Conservation (phyloP, 202 grass and related monocot species). For the Brachypodium distachyon region DNA sequence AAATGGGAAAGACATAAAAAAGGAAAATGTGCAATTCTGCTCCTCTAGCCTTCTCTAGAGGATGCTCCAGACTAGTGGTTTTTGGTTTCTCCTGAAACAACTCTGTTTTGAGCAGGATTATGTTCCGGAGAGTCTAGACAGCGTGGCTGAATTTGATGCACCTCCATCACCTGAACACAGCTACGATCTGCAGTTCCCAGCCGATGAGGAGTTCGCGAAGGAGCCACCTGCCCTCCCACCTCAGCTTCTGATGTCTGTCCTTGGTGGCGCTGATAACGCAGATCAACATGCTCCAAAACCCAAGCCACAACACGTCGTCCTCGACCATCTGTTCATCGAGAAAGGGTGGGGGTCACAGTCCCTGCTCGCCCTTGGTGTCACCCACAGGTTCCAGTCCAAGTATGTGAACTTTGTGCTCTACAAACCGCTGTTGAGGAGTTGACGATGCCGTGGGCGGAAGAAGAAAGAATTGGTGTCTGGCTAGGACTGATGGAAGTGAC, state of each 20-base stretch:
- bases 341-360: slow-evolving; percentile 70
- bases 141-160: slow-evolving; percentile 63
- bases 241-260: slow-evolving; percentile 53
- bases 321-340: slow-evolving; percentile 85
- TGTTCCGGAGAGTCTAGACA: slow-evolving; percentile 67
- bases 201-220: slow-evolving; percentile 72
- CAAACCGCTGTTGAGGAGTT: slow-evolving; percentile 61
- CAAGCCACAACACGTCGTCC: slow-evolving; percentile 70
- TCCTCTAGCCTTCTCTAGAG: background rate
- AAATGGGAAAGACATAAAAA: background rate
- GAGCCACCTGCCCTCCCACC: slow-evolving; percentile 67
- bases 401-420: slow-evolving; percentile 91
- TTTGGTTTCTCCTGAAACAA: slow-evolving; percentile 10
- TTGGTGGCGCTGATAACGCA: slow-evolving; percentile 25
- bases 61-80: background rate
- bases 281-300: slow-evolving; percentile 24
- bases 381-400: slow-evolving; percentile 77
- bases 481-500: background rate
- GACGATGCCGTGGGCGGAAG: background rate
- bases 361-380: slow-evolving; percentile 68
- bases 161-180: slow-evolving; percentile 69
- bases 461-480: background rate
- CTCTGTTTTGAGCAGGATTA: slow-evolving; percentile 52
- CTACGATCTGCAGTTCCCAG: slow-evolving; percentile 45
- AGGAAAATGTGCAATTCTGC: slow-evolving; percentile 1